Evolutionary conservation across 2,329 filamentous ascomycete genomes (phyloP).

Genomic region (Alternaria conjuncta): DNA sequence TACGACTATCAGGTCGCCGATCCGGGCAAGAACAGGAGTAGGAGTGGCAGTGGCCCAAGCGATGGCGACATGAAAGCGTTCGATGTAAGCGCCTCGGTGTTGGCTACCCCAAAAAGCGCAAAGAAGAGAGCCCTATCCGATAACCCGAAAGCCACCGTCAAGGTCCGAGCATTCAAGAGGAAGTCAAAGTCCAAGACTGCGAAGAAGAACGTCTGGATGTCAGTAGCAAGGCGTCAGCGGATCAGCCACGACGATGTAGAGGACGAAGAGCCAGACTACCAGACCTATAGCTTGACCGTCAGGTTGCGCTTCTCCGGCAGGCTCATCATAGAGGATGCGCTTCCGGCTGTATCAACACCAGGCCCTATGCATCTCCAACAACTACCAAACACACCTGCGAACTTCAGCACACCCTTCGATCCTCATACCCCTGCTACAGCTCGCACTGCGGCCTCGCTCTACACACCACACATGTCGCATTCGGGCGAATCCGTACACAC

Average conservation of each 20-base stretch:
- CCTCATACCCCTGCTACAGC: background rate
- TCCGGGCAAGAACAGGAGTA: background rate
- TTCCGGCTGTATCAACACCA: background rate
- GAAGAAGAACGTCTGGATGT: background rate
- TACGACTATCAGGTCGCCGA: constrained; percentile 8
- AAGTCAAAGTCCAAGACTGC: background rate
- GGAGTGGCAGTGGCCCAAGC: background rate
- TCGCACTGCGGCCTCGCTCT: background rate
- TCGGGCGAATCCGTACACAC: background rate
- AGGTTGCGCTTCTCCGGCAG: constrained; percentile 17
- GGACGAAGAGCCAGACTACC: background rate
- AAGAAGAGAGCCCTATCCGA: background rate
- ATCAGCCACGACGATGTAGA: background rate
- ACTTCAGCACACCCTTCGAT: background rate
- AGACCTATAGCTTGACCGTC: constrained; percentile 9
- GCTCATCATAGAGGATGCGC: constrained; percentile 5
- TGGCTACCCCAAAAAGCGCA: background rate
- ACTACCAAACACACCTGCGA: background rate
- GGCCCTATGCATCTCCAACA: background rate
- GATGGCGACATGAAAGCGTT: background rate
- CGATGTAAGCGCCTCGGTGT: background rate
- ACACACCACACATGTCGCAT: background rate
- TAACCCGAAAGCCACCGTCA: background rate
- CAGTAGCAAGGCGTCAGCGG: constrained; percentile 1
- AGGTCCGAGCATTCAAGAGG: background rate